A percentile compares a stretch with the other conserved stretches of the same genome.
Conservation (phyloP, 352 stramenopile species). For the Pythium insidiosum region DNA sequence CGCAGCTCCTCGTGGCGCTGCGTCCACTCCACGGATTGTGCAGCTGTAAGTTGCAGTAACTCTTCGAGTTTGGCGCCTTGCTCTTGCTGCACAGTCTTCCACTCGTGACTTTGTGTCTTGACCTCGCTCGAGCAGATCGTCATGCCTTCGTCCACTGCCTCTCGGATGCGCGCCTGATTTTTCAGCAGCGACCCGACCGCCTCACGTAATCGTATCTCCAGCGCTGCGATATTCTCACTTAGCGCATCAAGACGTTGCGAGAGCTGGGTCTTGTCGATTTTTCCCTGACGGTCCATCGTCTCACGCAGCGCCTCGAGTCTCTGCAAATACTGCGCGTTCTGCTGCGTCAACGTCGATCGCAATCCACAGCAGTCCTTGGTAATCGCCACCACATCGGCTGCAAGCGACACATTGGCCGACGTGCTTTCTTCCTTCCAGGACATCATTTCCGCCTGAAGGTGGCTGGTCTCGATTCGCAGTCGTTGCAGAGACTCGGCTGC, state of each 20-base stretch:
- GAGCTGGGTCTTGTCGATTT: constrained; percentile 39
- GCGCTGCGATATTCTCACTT: constrained; percentile 20
- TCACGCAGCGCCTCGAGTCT: constrained; percentile 38
- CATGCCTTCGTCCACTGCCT: constrained; percentile 49
- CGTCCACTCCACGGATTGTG: constrained; percentile 2
- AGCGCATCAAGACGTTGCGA: constrained; percentile 37
- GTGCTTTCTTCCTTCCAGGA: constrained; percentile 26
- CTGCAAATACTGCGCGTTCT: constrained; percentile 24
- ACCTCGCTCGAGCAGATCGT: constrained; percentile 47
- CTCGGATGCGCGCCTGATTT: constrained; percentile 36
- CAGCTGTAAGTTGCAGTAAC: background rate
- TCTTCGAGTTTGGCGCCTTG: constrained; percentile 11
- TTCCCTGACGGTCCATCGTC: constrained; percentile 31
- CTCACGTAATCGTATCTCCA: constrained; percentile 37
- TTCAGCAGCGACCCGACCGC: constrained; percentile 37
- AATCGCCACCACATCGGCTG: constrained; percentile 36
- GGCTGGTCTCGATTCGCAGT: constrained; percentile 27
- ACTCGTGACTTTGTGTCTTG: constrained; percentile 30
- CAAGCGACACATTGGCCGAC: constrained; percentile 18
- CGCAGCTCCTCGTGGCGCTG: constrained; percentile 27
- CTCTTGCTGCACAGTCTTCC: constrained; percentile 22
- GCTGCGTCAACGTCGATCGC: constrained; percentile 25
- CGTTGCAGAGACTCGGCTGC: constrained; percentile 25
- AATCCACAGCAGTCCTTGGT: constrained; percentile 29
- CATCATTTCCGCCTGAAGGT: constrained; percentile 31